Base-by-base conservation (phyloP, 495 filamentous ascomycete species). In the Penicillium egyptiacum region DNA sequence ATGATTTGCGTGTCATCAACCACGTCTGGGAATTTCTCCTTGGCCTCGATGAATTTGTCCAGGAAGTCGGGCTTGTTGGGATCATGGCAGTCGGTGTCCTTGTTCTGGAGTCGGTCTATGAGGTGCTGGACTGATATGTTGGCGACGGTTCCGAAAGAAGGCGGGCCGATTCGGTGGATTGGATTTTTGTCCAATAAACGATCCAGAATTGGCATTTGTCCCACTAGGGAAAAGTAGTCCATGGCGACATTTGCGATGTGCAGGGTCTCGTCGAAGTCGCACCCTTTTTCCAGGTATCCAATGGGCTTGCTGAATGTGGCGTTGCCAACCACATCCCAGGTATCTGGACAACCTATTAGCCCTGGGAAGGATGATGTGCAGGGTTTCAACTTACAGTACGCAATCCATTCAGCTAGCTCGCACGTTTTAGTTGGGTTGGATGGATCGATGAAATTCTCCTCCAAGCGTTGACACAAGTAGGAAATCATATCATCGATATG, bases 131-230 rank as follows among this genome's bases (percentile, higher is more conserved):
- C 56, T 25, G 63, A 63, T 14, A 70, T 64, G 31, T 61, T 63
- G 14, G 62, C 65, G 39, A 67, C 56, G 5, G 41, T 61, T 8
- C 57, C 60, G 40, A 65, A 66, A 31, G 56, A 54, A 0, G 64
- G 64, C 8, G 66, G 64, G 2, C 63, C 64, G 31, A 69, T 58
- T 20, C 59, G 59, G 20, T 57, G 42, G 31, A 73, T 50, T 2
- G 82, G 82, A 56, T 87, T 87, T 60, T 86, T 87, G 54, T 83
- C 74, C 46, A 86, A 74, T 43, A 86, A 55, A 8, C 71, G 70
- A 59, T 87, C 85, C n/a, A 88, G 75, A 59, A 81, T 70, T 31
- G 86, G 85, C 55, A 88, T 83, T 70, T 86, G 82, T 16, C 82
- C 84, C 26, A 76, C 63, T 9, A 64, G 3, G 10, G 50, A 35